These are phyloP conservation scores for Vicia villosa DNA, from an alignment of 306 rosid genomes.

Conservation along the genomic window DNA sequence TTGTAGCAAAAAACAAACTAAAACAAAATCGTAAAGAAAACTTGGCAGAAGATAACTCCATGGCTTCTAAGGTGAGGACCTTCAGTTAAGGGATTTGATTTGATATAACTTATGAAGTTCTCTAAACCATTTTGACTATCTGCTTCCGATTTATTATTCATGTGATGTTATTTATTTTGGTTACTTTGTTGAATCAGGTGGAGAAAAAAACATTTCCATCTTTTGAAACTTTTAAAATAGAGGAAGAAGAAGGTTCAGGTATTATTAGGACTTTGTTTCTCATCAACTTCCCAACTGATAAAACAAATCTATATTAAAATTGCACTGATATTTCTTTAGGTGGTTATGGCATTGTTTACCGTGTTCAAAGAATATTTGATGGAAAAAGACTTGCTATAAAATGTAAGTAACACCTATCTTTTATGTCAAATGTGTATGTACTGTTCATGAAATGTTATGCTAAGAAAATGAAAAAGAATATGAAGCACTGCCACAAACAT, in stretches of 20 bases:
- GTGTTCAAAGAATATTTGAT: slow-evolving; percentile 56
- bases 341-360: slow-evolving; percentile 82
- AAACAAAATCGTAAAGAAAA: slow-evolving; percentile 43
- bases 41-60: slow-evolving; percentile 26
- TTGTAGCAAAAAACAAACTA: slow-evolving; percentile 32
- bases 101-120: neutral
- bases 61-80: slow-evolving; percentile 45
- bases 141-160: neutral
- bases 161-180: neutral
- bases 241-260: slow-evolving; percentile 90
- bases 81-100: neutral
- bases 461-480: neutral
- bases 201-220: slow-evolving; percentile 57
- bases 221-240: slow-evolving; percentile 52
- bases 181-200: slow-evolving; percentile 47
- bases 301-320: neutral
- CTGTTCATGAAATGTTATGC: slow-evolving; percentile 12
- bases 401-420: slow-evolving; percentile 41
- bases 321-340: slow-evolving; percentile 47
- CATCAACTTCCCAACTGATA: neutral
- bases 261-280: slow-evolving; percentile 26
- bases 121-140: neutral
- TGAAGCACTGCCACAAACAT: neutral
- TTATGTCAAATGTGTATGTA: slow-evolving; percentile 22
- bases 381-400: slow-evolving; percentile 67